These are phyloP conservation scores for Paracoccidioides lutzii DNA, from an alignment of 2,329 filamentous ascomycete genomes.

Conservation along the genomic window DNA sequence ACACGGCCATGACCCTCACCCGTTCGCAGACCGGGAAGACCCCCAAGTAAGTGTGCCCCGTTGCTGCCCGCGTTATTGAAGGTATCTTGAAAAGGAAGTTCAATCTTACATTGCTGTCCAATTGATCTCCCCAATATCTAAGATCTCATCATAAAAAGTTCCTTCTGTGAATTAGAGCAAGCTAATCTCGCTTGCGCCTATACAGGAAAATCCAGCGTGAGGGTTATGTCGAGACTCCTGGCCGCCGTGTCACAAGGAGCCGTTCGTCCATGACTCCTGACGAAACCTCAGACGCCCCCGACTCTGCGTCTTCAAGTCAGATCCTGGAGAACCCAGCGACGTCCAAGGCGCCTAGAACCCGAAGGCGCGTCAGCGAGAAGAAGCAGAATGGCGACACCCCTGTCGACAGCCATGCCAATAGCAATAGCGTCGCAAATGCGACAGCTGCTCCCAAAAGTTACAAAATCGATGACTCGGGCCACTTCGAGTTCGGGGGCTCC, in stretches of 20 bases:
- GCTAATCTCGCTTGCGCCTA: neutral
- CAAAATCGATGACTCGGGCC: conserved; percentile 36
- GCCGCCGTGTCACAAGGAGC: conserved; percentile 32
- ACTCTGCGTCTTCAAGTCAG: neutral
- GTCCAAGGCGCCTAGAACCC: neutral
- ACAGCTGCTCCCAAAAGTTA: conserved; percentile 15
- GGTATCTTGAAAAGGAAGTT: neutral
- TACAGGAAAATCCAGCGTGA: conserved; percentile 39
- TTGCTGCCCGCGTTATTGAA: neutral
- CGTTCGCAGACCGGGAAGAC: conserved; percentile 41
- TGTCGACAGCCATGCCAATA: conserved; percentile 4
- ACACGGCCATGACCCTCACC: conserved; percentile 32
- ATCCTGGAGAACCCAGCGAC: neutral
- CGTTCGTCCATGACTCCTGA: conserved; percentile 25
- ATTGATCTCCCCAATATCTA: neutral
- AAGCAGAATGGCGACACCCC: conserved; percentile 7
- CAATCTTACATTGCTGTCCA: neutral
- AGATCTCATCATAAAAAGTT: neutral
- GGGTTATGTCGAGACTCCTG: conserved; percentile 41
- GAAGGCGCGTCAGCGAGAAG: conserved; percentile 6
- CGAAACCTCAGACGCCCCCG: neutral
- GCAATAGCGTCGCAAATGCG: conserved; percentile 11
- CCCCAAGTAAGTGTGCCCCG: conserved; percentile 32
- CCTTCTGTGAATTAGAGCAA: neutral
- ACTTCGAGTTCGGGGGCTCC: conserved; percentile 77